These are phyloP conservation scores for Brassica carinata DNA, from an alignment of 345 rosid species.

Conservation along the genomic window DNA sequence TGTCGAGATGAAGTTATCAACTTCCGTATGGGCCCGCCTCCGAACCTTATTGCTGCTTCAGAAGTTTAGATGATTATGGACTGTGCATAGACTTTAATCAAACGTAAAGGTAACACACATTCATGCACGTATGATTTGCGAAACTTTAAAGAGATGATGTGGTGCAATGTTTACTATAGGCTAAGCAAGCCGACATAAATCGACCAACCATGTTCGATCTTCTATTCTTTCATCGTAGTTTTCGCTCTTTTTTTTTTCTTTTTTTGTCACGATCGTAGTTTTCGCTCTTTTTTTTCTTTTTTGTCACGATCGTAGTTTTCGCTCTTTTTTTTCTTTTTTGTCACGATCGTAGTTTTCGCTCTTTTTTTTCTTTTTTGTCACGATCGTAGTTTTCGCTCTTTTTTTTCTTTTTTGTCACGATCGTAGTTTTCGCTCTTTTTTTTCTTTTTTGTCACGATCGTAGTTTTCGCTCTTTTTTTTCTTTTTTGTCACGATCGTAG, in stretches of 20 bases:
- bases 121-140: not conserved
- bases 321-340: too few relatives aligned
- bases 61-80: not conserved
- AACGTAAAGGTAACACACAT: not conserved
- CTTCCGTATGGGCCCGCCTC: conserved; percentile 8
- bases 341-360: too few relatives aligned
- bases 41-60: not conserved
- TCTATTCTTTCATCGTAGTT: not conserved
- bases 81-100: not conserved
- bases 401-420: too few relatives aligned
- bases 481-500: too few relatives aligned
- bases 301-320: too few relatives aligned
- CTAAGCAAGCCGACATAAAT: not conserved
- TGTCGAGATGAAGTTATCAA: conserved; percentile 35
- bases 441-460: too few relatives aligned
- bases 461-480: too few relatives aligned
- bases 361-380: too few relatives aligned
- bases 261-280: too few relatives aligned
- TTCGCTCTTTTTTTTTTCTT: not conserved
- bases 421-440: too few relatives aligned
- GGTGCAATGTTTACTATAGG: not conserved
- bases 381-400: too few relatives aligned
- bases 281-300: too few relatives aligned
- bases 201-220: not conserved
- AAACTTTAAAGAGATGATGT: not conserved